Evolutionary conservation across 2,329 filamentous ascomycete species (phyloP).

Genomic region (Escovopsis weberi): DNA sequence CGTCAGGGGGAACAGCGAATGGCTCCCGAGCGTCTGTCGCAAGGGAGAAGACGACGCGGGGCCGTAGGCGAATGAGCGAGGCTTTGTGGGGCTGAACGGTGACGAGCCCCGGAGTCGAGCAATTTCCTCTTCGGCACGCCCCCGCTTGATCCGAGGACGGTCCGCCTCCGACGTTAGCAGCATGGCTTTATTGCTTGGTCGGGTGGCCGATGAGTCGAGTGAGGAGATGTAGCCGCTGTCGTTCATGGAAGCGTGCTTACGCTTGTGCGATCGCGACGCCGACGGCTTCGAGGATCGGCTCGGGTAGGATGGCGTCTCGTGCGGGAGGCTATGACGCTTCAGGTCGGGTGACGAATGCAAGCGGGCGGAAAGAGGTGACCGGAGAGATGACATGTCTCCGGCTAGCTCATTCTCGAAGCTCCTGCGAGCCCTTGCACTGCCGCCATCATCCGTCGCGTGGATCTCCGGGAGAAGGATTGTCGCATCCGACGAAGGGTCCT

Average conservation of each 20-base stretch:
- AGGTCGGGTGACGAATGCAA: constrained; percentile 73
- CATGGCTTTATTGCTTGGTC: constrained; percentile 49
- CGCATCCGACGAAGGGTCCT: constrained; percentile 61
- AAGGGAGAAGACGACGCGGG: constrained; percentile 55
- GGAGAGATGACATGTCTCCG: constrained; percentile 35
- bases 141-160: constrained; percentile 69
- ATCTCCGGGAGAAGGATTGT: constrained; percentile 61
- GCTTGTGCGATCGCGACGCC: constrained; percentile 53
- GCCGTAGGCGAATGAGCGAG: constrained; percentile 37
- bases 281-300: constrained; percentile 30
- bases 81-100: constrained; percentile 77
- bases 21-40: constrained; percentile 38
- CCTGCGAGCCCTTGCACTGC: constrained; percentile 22
- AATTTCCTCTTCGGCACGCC: constrained; percentile 91
- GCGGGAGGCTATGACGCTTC: constrained; percentile 48
- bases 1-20: constrained; percentile 64
- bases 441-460: constrained; percentile 34
- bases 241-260: constrained; percentile 64
- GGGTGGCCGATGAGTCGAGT: constrained; percentile 75
- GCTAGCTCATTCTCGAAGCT: constrained; percentile 21
- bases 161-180: constrained; percentile 67
- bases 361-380: constrained; percentile 53
- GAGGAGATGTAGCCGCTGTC: constrained; percentile 98
- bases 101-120: constrained; percentile 83
- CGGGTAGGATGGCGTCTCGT: constrained; percentile 38